phyloP scores from a whole-genome alignment of 768 basidiomycete genomes.

The Imleria badia region DNA sequence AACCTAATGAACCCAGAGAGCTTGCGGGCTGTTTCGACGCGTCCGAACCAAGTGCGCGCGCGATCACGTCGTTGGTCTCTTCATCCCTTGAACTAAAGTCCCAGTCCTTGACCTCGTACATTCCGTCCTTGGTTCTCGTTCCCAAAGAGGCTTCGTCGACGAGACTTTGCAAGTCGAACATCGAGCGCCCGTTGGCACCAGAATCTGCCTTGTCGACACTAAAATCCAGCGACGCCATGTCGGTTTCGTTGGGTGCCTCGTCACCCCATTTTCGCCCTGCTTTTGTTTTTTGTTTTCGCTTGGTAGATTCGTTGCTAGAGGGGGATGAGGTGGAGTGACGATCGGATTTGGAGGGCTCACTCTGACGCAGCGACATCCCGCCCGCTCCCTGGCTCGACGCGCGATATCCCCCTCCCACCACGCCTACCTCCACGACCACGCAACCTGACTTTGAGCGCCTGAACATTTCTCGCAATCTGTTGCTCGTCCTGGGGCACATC shows the following conservation, averaged over 20 bases:
- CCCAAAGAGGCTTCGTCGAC: conserved; percentile 77
- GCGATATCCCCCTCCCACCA: conserved; percentile 47
- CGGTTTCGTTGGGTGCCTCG: conserved; percentile 71
- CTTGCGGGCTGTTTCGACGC: conserved; percentile 37
- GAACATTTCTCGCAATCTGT: conserved; percentile 89
- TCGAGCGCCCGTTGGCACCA: conserved; percentile 26
- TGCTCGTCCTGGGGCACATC: conserved; percentile 73
- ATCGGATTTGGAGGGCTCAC: conserved; percentile 42
- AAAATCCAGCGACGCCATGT: conserved; percentile 94
- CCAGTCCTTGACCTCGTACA: conserved; percentile 83
- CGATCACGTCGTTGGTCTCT: conserved; percentile 53
- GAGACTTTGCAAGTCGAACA: conserved; percentile 57
- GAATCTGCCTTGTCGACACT: conserved; percentile 56
- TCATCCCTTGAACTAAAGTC: conserved; percentile 58
- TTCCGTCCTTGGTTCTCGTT: conserved; percentile 66
- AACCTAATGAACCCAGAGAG: conserved; percentile 66
- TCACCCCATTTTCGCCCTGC: conserved; percentile 92
- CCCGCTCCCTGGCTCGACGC: conserved; percentile 53
- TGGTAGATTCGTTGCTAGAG: conserved; percentile 64
- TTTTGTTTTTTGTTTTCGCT: conserved; percentile 66
- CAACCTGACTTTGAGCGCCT: conserved; percentile 82
- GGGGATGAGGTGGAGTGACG: background rate
- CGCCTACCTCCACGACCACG: conserved; percentile 71
- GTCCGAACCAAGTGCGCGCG: conserved; percentile 53
- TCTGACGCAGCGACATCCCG: conserved; percentile 70